Evolutionary conservation across 352 stramenopile genomes (phyloP).

Genomic region (Phytophthora colocasiae): DNA sequence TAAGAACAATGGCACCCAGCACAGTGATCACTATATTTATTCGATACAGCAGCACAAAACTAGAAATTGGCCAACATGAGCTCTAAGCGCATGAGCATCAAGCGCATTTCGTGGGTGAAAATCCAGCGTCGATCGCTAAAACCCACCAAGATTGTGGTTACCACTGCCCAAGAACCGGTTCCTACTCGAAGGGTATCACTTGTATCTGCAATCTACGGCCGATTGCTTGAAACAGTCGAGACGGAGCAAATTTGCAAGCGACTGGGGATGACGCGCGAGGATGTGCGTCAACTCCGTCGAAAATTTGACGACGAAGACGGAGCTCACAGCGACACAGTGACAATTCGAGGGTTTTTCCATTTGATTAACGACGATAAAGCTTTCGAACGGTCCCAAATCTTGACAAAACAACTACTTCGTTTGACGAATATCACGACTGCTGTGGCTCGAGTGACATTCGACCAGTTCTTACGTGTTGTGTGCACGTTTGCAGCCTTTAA

Average conservation of each 20-base stretch:
- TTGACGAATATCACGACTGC: conserved; percentile 33
- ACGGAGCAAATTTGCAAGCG: conserved; percentile 41
- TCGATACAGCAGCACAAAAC: background rate
- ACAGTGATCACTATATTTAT: conserved; percentile 16
- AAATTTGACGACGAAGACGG: conserved; percentile 54
- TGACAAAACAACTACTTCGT: conserved; percentile 55
- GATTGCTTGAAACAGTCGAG: conserved; percentile 33
- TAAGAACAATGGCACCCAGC: background rate
- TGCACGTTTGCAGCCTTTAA: conserved; percentile 59
- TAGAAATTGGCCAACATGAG: conserved; percentile 13
- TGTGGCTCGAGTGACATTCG: conserved; percentile 52
- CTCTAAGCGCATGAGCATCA: conserved; percentile 13
- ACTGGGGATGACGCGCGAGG: conserved; percentile 40
- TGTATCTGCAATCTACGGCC: conserved; percentile 21
- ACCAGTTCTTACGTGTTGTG: conserved; percentile 58
- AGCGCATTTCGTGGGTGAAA: conserved; percentile 28
- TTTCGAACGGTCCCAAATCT: conserved; percentile 45
- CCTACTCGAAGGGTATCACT: conserved; percentile 3
- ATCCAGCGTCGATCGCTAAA: conserved; percentile 25
- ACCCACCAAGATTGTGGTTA: conserved; percentile 28
- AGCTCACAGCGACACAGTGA: conserved; percentile 43
- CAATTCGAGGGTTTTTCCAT: conserved; percentile 57
- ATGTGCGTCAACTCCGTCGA: conserved; percentile 41
- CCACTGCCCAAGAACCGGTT: no score
- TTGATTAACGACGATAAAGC: conserved; percentile 51